A percentile compares a stretch with the other conserved stretches of the same genome.
phyloP scores from a whole-genome alignment of 1,284 basidiomycete species.

The Cerioporus squamosus region DNA sequence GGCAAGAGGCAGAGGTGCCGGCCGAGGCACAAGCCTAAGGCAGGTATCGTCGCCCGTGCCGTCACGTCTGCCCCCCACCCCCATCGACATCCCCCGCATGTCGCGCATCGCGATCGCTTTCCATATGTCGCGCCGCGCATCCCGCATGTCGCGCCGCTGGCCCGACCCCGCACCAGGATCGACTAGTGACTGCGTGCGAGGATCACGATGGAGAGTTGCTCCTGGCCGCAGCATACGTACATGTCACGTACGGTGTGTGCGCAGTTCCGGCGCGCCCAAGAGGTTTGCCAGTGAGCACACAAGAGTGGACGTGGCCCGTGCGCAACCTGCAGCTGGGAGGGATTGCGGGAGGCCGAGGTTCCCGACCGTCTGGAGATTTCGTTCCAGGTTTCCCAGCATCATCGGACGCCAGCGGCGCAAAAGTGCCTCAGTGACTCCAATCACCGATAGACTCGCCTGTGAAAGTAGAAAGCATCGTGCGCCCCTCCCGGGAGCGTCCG shows the following conservation, averaged over 20 bases:
- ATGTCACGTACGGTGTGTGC: too few species aligned
- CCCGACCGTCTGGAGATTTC: background rate
- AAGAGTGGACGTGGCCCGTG: background rate
- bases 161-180: conserved; percentile 2
- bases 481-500: background rate
- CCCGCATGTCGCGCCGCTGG: conserved; percentile 1
- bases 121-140: conserved; percentile 1
- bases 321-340: background rate
- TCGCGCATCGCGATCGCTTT: background rate
- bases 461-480: too few species aligned
- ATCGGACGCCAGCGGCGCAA: background rate
- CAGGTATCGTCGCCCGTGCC: conserved; percentile 1
- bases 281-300: too few species aligned
- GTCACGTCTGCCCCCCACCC: background rate
- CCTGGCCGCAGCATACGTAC: too few species aligned
- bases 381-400: background rate
- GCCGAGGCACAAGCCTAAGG: background rate
- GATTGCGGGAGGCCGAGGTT: conserved; percentile 1
- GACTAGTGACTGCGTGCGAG: background rate
- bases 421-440: background rate
- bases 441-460: background rate
- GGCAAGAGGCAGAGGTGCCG: too few species aligned
- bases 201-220: too few species aligned
- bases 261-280: background rate
- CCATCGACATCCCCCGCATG: too few species aligned